Percentiles rank a stretch among this genome's conserved stretches.
Conservation (phyloP, 2,329 filamentous ascomycete genomes). For the Bipolaris sorokiniana region DNA sequence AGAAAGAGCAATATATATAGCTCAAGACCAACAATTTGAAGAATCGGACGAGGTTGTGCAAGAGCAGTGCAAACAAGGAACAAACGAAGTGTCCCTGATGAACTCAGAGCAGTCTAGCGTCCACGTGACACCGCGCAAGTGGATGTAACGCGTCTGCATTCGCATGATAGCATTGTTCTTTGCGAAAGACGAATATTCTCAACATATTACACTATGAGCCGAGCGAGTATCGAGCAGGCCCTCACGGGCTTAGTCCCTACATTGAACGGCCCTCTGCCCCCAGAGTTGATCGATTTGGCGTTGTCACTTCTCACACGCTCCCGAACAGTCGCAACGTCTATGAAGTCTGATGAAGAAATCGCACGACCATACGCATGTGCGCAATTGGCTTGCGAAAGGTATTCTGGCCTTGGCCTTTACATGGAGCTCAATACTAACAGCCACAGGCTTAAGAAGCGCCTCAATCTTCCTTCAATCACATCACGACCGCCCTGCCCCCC, state of each 20-base stretch:
- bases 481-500: slow-evolving; percentile 47
- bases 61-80: background rate
- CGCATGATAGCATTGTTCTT: background rate
- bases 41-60: no score
- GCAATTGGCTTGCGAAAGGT: slow-evolving; percentile 81
- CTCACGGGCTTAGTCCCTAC: slow-evolving; percentile 53
- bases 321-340: slow-evolving; percentile 56
- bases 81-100: no score
- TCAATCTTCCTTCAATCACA: slow-evolving; percentile 44
- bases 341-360: slow-evolving; percentile 48
- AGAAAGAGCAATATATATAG: no score
- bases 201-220: slow-evolving; percentile 22
- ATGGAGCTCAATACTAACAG: slow-evolving; percentile 37
- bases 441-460: slow-evolving; percentile 67
- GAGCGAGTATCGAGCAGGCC: slow-evolving; percentile 39
- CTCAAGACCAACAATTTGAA: no score
- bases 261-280: slow-evolving; percentile 40
- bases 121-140: slow-evolving; percentile 20
- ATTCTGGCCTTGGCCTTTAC: slow-evolving; percentile 9
- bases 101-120: slow-evolving; percentile 1
- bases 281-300: slow-evolving; percentile 42
- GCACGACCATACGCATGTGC: slow-evolving; percentile 48
- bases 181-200: background rate
- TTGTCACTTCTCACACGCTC: slow-evolving; percentile 46
- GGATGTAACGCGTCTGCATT: slow-evolving; percentile 12